Evolutionary conservation across 208 protist species (phyloP).

Genomic region (Crithidia thermophila): DNA sequence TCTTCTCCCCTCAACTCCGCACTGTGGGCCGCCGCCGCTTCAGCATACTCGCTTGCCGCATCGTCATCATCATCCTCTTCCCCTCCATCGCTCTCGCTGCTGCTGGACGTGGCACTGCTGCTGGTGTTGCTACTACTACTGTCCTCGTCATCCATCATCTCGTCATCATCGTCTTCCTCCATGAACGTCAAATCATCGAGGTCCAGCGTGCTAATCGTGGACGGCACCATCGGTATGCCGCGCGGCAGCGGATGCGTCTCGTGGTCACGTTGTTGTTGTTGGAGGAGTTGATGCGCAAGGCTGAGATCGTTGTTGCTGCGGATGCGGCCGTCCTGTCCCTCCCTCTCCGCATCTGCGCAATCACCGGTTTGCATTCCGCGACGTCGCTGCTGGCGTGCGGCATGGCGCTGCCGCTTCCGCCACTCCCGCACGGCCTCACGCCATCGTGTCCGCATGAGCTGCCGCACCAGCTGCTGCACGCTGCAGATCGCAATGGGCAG

Average conservation of each 20-base stretch:
- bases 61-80: too few species aligned
- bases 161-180: neutral
- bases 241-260: neutral
- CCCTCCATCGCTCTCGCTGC: slow-evolving; percentile 10
- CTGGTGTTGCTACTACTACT: too few species aligned
- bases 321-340: too few species aligned
- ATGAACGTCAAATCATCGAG: slow-evolving; percentile 19
- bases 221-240: slow-evolving; percentile 10
- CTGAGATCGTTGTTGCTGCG: too few species aligned
- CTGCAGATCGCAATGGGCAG: slow-evolving; percentile 83
- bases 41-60: too few species aligned
- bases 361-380: too few species aligned
- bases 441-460: slow-evolving; percentile 36
- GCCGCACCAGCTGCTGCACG: slow-evolving; percentile 69
- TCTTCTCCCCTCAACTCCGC: too few species aligned
- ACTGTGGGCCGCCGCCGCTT: too few species aligned
- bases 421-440: slow-evolving; percentile 28
- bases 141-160: neutral
- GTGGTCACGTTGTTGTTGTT: neutral
- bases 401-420: slow-evolving; percentile 1
- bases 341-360: too few species aligned
- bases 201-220: neutral
- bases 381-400: too few species aligned
- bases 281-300: too few species aligned
- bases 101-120: neutral